Evolutionary conservation across 2,329 filamentous ascomycete genomes (phyloP).

Genomic region (Cordyceps javanica): DNA sequence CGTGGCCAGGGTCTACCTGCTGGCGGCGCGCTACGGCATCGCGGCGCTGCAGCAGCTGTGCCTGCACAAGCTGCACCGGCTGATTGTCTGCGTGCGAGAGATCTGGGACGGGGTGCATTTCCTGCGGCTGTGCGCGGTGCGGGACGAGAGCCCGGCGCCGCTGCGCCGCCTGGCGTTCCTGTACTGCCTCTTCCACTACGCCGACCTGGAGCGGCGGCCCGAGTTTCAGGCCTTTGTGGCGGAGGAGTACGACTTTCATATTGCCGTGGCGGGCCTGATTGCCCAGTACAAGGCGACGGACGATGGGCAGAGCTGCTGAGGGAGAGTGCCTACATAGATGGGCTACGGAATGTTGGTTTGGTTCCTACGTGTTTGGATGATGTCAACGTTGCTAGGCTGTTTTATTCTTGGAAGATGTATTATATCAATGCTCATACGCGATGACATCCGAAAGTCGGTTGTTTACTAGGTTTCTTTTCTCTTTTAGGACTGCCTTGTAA

Average conservation of each 20-base stretch:
- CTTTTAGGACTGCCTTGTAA: too few relatives aligned
- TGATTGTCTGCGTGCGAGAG: neutral
- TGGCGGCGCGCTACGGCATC: neutral
- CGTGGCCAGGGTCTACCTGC: neutral
- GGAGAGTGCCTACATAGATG: too few relatives aligned
- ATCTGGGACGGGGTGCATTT: neutral
- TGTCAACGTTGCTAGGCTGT: too few relatives aligned
- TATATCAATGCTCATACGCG: too few relatives aligned
- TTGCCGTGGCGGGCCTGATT: neutral
- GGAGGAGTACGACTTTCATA: neutral
- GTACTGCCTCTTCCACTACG: constrained; percentile 2
- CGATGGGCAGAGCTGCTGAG: too few relatives aligned
- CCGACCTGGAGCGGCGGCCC: neutral
- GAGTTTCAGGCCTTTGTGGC: neutral
- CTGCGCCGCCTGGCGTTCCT: neutral
- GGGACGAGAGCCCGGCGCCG: neutral
- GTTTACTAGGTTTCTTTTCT: too few relatives aligned
- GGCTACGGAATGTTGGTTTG: too few relatives aligned
- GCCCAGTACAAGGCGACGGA: neutral
- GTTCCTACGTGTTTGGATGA: too few relatives aligned
- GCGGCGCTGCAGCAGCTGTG: neutral
- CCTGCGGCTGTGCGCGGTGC: neutral
- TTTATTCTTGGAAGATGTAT: too few relatives aligned
- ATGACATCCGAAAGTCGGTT: too few relatives aligned
- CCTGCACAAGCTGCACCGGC: neutral